Base-by-base conservation (phyloP, 768 basidiomycete genomes). In the Panaeolus papilionaceus region DNA sequence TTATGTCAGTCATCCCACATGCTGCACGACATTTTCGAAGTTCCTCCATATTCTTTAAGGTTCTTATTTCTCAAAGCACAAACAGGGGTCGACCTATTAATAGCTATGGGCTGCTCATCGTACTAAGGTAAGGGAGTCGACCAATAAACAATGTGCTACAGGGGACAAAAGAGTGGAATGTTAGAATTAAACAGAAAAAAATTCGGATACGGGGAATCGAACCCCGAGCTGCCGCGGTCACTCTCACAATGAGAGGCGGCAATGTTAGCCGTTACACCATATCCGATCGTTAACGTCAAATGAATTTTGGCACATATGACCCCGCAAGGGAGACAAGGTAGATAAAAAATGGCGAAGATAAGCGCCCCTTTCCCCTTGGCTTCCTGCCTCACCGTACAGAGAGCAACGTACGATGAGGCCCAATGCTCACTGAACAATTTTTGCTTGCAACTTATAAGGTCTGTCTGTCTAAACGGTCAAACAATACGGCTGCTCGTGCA, bases 241-340 rank as follows among this genome's bases (percentile, higher is more conserved):
- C 20, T 33, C 54, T 58, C 54, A 42, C 2, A 78, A 69, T 85
- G 86, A 85, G 80, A 87, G 85, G 86, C 86, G 85, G 85, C 80
- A 86, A 87, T 86, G 86, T 85, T 87, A 84, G 84, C 86, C 86
- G 77, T 87, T 87, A 86, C 86, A 87, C 85, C 85, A 86, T 86
- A 88, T 79, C 84, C 74, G 76, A 76, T 18, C 10, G 3, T 10
- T 51, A 11, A 28, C 10, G 3, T 10, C 26, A 11, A 28, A 47
- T 40, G 18, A 7, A 8, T 47, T 3, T 47, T 16, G 5, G 33
- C 33, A 33, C 1, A 33, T 33, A 33, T 33, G 5, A 33, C 5
- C 33, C 3, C 33, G 33, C 33, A 1, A 33, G 5, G 33, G 5
- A 3, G 5, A 33, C 33, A 33, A 33, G 33, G 33, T 5, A 33